Percentiles rank a stretch among this genome's conserved stretches.
These are phyloP conservation scores for Lecanicillium sp. DNA, from an alignment of 2,329 filamentous ascomycete species.

Conservation along the genomic window DNA sequence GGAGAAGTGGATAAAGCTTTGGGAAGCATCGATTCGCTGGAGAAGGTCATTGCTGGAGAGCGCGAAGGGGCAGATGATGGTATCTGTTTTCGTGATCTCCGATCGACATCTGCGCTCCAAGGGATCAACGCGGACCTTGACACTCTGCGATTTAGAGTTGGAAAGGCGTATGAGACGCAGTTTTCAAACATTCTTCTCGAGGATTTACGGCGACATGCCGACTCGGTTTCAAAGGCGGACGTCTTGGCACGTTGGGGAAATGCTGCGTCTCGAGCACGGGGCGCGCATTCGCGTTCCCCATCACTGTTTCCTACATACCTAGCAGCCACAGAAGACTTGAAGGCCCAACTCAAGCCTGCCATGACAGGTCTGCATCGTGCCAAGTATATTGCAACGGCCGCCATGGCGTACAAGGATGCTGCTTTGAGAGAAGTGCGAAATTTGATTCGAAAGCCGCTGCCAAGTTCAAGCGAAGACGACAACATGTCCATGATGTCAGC, in stretches of 20 bases:
- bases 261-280: constrained; percentile 64
- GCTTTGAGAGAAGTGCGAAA: constrained; percentile 80
- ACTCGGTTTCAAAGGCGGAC: constrained; percentile 60
- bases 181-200: constrained; percentile 71
- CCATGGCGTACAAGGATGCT: constrained; percentile 75
- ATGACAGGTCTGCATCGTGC: constrained; percentile 76
- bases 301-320: constrained; percentile 74
- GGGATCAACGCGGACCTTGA: constrained; percentile 72
- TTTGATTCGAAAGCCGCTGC: constrained; percentile 75
- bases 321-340: constrained; percentile 61
- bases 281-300: constrained; percentile 56
- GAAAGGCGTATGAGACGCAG: constrained; percentile 74
- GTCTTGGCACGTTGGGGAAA: constrained; percentile 81
- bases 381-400: constrained; percentile 71
- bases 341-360: constrained; percentile 60
- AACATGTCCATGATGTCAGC: constrained; percentile 81
- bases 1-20: constrained; percentile 80
- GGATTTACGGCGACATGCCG: constrained; percentile 75
- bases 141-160: constrained; percentile 70
- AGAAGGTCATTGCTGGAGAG: constrained; percentile 73
- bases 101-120: constrained; percentile 70
- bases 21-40: constrained; percentile 67
- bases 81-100: constrained; percentile 56
- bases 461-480: constrained; percentile 91
- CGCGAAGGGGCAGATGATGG: constrained; percentile 28